phyloP scores from a whole-genome alignment of 495 filamentous ascomycete species.

The Niebla homalea region DNA sequence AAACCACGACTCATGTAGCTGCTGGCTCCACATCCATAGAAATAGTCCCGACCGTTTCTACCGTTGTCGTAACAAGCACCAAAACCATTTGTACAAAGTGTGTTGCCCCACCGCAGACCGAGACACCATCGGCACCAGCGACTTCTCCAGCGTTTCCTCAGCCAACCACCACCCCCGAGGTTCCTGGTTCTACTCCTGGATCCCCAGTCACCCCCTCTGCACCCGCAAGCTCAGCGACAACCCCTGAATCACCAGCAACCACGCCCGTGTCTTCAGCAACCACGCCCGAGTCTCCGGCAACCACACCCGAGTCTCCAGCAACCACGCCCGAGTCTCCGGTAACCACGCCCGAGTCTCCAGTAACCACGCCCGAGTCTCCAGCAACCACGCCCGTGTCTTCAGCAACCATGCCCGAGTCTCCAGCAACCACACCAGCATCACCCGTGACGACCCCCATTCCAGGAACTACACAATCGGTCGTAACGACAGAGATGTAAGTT shows the following conservation, averaged over 20 bases:
- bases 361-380: not conserved
- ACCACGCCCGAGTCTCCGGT: constrained; percentile 1
- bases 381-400: no score
- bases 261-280: not conserved
- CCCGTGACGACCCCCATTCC: constrained; percentile 7
- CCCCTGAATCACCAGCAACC: not conserved
- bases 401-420: constrained; percentile 8
- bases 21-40: constrained; percentile 20
- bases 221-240: not conserved
- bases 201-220: constrained; percentile 4
- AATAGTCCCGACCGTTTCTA: constrained; percentile 20
- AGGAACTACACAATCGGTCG: constrained; percentile 16
- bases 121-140: not conserved
- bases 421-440: constrained; percentile 3
- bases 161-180: not conserved
- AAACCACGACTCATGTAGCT: constrained; percentile 22
- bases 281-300: constrained; percentile 6
- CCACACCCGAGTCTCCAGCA: not conserved
- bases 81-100: constrained; percentile 28
- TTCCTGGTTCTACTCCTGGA: not conserved
- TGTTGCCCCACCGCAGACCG: constrained; percentile 12
- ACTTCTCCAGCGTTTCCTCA: constrained; percentile 8
- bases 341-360: constrained; percentile 6
- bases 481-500: constrained; percentile 19
- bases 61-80: constrained; percentile 26